Evolutionary conservation across 2,329 filamentous ascomycete genomes (phyloP).

Genomic region (Daldinia sp.): DNA sequence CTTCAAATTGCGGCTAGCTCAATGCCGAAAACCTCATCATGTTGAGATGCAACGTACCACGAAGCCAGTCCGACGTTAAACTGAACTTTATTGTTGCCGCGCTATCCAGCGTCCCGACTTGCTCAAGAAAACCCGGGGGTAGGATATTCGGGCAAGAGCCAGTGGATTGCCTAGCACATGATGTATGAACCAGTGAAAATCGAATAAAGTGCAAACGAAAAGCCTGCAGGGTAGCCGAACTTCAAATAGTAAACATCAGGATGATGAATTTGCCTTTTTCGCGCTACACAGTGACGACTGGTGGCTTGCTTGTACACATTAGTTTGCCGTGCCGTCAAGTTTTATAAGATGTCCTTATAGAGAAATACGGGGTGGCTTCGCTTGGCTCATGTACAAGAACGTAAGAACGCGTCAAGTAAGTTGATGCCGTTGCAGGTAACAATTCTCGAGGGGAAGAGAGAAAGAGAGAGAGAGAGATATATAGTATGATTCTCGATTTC

Average conservation of each 20-base stretch:
- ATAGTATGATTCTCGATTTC: background rate
- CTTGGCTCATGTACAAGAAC: conserved; percentile 30
- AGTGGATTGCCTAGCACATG: background rate
- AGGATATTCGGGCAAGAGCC: conserved; percentile 7
- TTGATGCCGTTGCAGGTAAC: background rate
- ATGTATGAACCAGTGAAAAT: conserved; percentile 8
- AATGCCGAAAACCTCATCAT: conserved; percentile 29
- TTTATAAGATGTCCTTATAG: conserved; percentile 9
- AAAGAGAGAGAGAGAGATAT: no score
- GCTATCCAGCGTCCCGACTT: background rate
- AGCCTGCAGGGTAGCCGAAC: conserved; percentile 18
- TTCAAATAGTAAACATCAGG: conserved; percentile 18
- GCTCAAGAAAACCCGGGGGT: conserved; percentile 4
- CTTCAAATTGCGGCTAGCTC: conserved; percentile 15
- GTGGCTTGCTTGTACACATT: conserved; percentile 15
- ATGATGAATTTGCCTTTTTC: conserved; percentile 16
- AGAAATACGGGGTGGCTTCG: conserved; percentile 31
- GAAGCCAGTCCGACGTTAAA: conserved; percentile 3
- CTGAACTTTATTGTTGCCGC: conserved; percentile 2
- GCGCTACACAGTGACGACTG: conserved; percentile 19
- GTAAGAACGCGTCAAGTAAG: background rate
- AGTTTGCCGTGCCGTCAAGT: conserved; percentile 11
- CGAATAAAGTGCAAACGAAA: conserved; percentile 24
- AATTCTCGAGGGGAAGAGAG: background rate
- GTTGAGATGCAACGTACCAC: conserved; percentile 33